Base-by-base conservation (phyloP, 2,329 filamentous ascomycete genomes). In the Curvularia verruculosa region DNA sequence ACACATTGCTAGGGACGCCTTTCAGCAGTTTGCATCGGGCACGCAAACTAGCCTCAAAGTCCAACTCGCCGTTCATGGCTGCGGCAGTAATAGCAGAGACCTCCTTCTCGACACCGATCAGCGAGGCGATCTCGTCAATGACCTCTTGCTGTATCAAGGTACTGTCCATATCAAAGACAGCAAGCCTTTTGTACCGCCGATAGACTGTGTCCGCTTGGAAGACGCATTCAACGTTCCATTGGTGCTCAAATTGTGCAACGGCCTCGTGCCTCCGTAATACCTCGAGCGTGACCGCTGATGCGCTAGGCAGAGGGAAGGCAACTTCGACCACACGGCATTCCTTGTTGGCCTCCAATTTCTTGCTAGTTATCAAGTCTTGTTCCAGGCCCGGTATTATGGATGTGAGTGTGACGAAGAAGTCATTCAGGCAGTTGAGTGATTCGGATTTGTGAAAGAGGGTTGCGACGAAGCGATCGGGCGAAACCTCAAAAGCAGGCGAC, bases 121-220 rank as follows among this genome's bases (percentile, higher is more conserved):
- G 89, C 52, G 89, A 87, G 3, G 95, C 95, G 54, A 99, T 88
- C 69, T 98, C 88, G 76, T 99, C 95, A 73, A 99, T 98, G 59
- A 97, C 93, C 80, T 99, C 95, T 76, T 99, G 93, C 52, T 94
- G 90, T 74, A 99, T 98, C 58, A 99, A 84, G 0, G 95, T 99
- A 76, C 90, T 95, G 80, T 99, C 95, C 95, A 99, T 99, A 77
- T 99, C 95, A 72, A 99, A 99, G 29, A 97, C 91, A 3, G 94
- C 92, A 10, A 98, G 82, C 8, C 94, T 86, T 64, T 93, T 93
- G 77, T 96, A 86, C 26, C 89, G 85, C 56, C 92, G 83, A 81
- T 89, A 92, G 29, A 94, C 82, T 28, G 81, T 85, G 71, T 94
- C 90, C 39, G 78, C 78, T 76, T 96, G 91, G 60, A 96, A 82